These are phyloP conservation scores for Pyricularia sp. DNA, from an alignment of 2,329 filamentous ascomycete species.

Conservation along the genomic window DNA sequence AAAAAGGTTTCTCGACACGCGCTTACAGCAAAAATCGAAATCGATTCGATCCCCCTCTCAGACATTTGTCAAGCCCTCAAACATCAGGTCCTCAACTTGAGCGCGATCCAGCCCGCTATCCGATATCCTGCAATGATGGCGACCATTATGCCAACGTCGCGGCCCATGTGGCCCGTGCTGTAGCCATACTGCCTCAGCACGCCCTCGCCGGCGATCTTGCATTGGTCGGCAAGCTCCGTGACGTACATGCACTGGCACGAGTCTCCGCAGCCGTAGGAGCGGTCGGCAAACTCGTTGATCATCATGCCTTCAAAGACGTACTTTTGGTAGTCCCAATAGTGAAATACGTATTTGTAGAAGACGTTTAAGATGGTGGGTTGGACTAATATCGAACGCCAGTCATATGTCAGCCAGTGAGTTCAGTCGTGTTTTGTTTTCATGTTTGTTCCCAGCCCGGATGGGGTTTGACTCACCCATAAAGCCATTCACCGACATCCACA, in stretches of 20 bases:
- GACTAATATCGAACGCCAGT: slow-evolving; percentile 53
- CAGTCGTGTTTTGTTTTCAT: neutral
- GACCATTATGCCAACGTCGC: slow-evolving; percentile 70
- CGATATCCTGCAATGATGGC: slow-evolving; percentile 68
- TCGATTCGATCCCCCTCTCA: neutral
- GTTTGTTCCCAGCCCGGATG: neutral
- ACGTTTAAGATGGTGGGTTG: slow-evolving; percentile 62
- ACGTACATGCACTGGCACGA: slow-evolving; percentile 63
- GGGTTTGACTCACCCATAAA: slow-evolving; percentile 44
- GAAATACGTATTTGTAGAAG: slow-evolving; percentile 81
- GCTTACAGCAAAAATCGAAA: neutral
- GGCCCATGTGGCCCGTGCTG: slow-evolving; percentile 48
- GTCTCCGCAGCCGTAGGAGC: slow-evolving; percentile 51
- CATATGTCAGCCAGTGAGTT: neutral
- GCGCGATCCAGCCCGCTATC: slow-evolving; percentile 54
- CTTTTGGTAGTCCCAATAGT: slow-evolving; percentile 80
- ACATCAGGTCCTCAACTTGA: slow-evolving; percentile 27
- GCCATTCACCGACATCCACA: slow-evolving; percentile 83
- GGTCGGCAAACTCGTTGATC: slow-evolving; percentile 70
- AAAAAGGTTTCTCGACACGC: neutral
- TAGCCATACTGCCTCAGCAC: slow-evolving; percentile 67
- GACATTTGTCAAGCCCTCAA: neutral
- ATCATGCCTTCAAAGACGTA: slow-evolving; percentile 92
- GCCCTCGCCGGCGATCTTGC: slow-evolving; percentile 60
- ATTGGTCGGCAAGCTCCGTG: slow-evolving; percentile 50